Base-by-base conservation (phyloP, 257 asterid genomes). In the Osmanthus fragrans region DNA sequence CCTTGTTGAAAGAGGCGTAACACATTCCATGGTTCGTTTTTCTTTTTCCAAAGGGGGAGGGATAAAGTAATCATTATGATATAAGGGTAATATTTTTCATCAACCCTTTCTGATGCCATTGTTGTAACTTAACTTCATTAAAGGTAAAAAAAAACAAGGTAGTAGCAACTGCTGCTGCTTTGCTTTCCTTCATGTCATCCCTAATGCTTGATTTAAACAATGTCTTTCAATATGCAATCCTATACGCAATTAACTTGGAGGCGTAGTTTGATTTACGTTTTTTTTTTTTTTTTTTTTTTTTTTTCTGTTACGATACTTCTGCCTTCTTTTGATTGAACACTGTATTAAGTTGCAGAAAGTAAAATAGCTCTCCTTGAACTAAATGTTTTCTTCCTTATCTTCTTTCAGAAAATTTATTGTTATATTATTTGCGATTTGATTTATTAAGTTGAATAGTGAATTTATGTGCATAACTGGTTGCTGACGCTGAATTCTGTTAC, bases 401-500 rank as follows among this genome's bases (percentile, higher is more conserved):
- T 71, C 74, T 71, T 12, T 39, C 56, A 71, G 32, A 23, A 42
- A 21, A 71, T 34, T 66, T 70, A 76, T 65, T 19, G 11, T 21
- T 7, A n/a, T n/a, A 56, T 56, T 56, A 5, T n/a, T 76, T 34
- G 8, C 25, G 64, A 11, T 37, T 37, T 56, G 21, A 56, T 60
- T 64, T 13, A 16, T 39, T 64, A 75, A 63, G 63, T 45, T 72
- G 32, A 23, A 54, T 5, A 4, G 42, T 42, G 66, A 75, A 79
- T 7, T 29, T 29, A 56, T 45, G 16, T 21, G 39, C 51, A 21
- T 40, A 72, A 64, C 18, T 0, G 23, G 5, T 79, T 80, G 29
- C 78, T 75, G 78, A 77, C 73, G 40, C 83, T 81, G 79, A 69
- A 70, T 76, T 76, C 79, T 80, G 65, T 73, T 69, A 39, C 58